Evolutionary conservation across 2,329 filamentous ascomycete genomes (phyloP), one percentile per base, ranked within the genome.

Genomic region (Zymoseptoria tritici): DNA sequence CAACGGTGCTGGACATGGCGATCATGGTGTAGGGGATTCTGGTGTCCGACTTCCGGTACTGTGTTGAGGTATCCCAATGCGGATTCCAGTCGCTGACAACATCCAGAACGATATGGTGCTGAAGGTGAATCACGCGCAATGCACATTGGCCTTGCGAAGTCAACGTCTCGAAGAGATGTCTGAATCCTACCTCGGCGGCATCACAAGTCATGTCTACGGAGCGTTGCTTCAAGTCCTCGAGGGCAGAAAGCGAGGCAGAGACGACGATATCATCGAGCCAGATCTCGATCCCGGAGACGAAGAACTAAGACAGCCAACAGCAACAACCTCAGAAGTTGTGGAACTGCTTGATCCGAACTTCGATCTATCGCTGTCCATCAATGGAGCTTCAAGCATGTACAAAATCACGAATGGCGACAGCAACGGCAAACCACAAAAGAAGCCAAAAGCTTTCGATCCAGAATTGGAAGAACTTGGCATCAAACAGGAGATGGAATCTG

Each of bases 101-200:
- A 58, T 64, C 19, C 70, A 95, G 86, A 82, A 85, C 55, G 83
- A 88, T 60, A 79, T 91, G 64, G 81, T 92, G 42, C 79, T 97
- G 54, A 85, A 87, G 26, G 80, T 97, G 57, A 97, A 96, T 71
- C 87, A 90, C 69, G 88, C 92, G 58, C 95, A 93, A 73, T 90
- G 91, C 60, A 79, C 87, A 6, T 89, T 97, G 9, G 86, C 89
- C 55, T 80, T 96, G 63, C 89, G 93, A 59, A 96, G 91, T 68
- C 83, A 87, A 64, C 84, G 85, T 20, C 84, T 97, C 2, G 84
- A 87, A 56, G 80, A 85, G n/a, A 83, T 91, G 59, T 90, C 86
- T 1, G 81, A 85, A 56, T 84, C 88, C 57, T 80, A 83, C 31
- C 81, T 94, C 20, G 89, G 91, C 52, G 80, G 85, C 49, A 85